Evolutionary conservation across 2,329 filamentous ascomycete species (phyloP).

Genomic region (Fusarium hainanense): DNA sequence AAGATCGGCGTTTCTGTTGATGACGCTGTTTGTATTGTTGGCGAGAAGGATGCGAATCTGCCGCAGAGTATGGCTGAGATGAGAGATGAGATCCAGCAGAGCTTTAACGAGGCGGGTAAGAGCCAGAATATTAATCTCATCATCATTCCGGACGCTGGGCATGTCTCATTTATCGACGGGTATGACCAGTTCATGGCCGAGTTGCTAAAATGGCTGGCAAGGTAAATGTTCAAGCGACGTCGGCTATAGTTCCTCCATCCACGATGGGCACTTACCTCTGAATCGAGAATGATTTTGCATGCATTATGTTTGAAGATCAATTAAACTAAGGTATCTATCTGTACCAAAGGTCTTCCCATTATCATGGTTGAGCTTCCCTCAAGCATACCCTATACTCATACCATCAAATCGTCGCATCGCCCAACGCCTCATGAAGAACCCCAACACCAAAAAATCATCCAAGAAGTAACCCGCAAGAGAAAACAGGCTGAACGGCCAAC

Average conservation of each 20-base stretch:
- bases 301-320: too few relatives aligned
- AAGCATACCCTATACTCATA: not conserved
- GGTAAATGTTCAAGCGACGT: not conserved
- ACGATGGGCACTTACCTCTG: not conserved
- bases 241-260: not conserved
- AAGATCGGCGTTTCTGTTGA: conserved; percentile 51
- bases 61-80: conserved; percentile 54
- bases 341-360: not conserved
- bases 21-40: conserved; percentile 53
- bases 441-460: too few relatives aligned
- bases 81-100: conserved; percentile 50
- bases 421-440: too few relatives aligned
- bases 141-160: conserved; percentile 52
- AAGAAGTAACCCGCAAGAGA: not conserved
- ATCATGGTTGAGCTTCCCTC: not conserved
- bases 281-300: not conserved
- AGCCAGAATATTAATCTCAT: conserved; percentile 47
- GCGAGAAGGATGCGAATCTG: conserved; percentile 57
- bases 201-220: conserved; percentile 20
- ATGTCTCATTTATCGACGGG: conserved; percentile 54
- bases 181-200: conserved; percentile 47
- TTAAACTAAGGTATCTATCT: not conserved
- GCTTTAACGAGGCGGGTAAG: conserved; percentile 46
- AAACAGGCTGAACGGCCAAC: conserved; percentile 1
- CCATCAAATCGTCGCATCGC: too few relatives aligned